A percentile compares a stretch with the other conserved stretches of the same genome.
Evolutionary conservation across 2,329 filamentous ascomycete genomes (phyloP).

Genomic region (Paraphaeosphaeria minitans): DNA sequence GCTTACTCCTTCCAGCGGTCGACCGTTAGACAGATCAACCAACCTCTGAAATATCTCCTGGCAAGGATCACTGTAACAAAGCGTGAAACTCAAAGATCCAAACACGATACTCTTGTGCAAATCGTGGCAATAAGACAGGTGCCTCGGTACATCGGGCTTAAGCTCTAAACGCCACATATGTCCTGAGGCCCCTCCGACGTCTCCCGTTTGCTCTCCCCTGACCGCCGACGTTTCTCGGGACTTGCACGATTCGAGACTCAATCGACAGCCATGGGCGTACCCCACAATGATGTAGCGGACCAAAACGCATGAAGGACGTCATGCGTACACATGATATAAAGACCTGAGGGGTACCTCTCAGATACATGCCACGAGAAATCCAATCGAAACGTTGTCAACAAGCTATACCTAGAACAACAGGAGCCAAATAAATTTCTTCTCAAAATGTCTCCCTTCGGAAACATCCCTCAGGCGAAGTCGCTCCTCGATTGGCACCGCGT

Average conservation of each 20-base stretch:
- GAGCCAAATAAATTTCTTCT: neutral
- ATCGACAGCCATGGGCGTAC: neutral
- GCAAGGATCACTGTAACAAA: neutral
- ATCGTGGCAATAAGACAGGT: neutral
- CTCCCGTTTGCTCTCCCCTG: neutral
- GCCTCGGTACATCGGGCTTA: neutral
- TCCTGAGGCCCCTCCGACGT: neutral
- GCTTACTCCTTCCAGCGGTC: neutral
- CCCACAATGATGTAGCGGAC: neutral
- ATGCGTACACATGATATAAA: neutral
- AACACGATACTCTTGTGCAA: neutral
- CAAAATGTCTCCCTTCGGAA: slow-evolving; percentile 31
- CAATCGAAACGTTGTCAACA: neutral
- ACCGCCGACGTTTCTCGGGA: neutral
- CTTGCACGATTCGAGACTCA: neutral
- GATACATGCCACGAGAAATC: neutral
- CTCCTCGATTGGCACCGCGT: slow-evolving; percentile 59
- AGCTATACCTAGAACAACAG: too few relatives aligned
- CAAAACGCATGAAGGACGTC: neutral
- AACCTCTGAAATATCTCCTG: too few relatives aligned
- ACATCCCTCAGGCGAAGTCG: slow-evolving; percentile 35
- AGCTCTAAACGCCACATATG: neutral
- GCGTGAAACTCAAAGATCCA: neutral
- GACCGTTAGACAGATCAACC: neutral
- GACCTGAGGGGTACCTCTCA: neutral